Base-by-base conservation (phyloP, 179 eudicot genomes). In the Silene coronaria region DNA sequence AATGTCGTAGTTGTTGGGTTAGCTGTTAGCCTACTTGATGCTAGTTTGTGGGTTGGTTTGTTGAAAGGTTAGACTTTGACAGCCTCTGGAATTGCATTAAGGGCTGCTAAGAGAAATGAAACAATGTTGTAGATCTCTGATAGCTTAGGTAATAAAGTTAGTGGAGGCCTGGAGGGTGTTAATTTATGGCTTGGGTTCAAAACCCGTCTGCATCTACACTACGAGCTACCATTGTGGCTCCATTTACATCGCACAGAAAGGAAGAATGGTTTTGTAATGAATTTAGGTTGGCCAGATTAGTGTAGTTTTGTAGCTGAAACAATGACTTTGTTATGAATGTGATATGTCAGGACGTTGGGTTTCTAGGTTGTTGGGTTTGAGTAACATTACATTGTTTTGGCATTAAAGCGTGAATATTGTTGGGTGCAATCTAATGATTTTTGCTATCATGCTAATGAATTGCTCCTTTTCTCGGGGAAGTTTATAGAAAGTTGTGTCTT, bases 381-480 rank as follows among this genome's bases (percentile, higher is more conserved):
- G 58, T 53, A 53, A n/a, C 21, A 1, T 53, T 53, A 11, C 48
- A 11, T 42, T 42, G 48, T 10, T 38, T 38, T 42, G 36, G 67
- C 67, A 61, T 10, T 30, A 28, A 17, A 8, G 70, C 23, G 32
- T 66, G 45, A 32, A 19, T 32, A 32, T 53, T 53, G 58, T 53
- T 53, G 58, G 58, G n/a, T 14, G 9, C 48, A 67, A 67, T 45
- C 69, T 28, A 65, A 28, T 14, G 16, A 1, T 65, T 65, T 19
- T 28, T 8, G 42, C 12, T 66, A 28, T 30, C 6, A 61, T 75
- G 51, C 23, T 13, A 55, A 26, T 64, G 32, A 55, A 13, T 46
- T 80, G 76, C 71, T 67, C 48, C 42, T 64, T 63, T 75, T 24
- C 21, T 11, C 59, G 71, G 22, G 53, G 53, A 36, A 17, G 13